Evolutionary conservation across 352 stramenopile species (phyloP).

Genomic region (Phytophthora uliginosa): DNA sequence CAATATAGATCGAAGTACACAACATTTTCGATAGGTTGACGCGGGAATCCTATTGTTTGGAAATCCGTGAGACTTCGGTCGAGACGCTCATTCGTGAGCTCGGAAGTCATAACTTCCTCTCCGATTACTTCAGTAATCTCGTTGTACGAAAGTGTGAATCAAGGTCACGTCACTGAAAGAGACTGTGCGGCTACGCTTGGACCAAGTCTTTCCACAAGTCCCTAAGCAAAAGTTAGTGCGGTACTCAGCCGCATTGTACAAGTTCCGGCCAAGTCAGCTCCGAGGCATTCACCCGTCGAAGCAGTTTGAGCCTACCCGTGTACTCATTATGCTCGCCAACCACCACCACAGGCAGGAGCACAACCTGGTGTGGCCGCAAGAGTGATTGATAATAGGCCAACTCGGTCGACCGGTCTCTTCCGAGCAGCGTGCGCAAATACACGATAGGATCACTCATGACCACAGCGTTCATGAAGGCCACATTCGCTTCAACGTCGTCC

Average conservation of each 20-base stretch:
- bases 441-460: slow-evolving; percentile 55
- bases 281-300: slow-evolving; percentile 17
- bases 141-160: too few species aligned
- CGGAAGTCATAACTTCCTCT: too few species aligned
- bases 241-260: slow-evolving; percentile 40
- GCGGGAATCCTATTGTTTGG: too few species aligned
- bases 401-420: slow-evolving; percentile 21
- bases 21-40: background rate
- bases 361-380: slow-evolving; percentile 19
- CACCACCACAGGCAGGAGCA: slow-evolving; percentile 32
- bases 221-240: background rate
- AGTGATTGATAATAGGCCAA: slow-evolving; percentile 39
- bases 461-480: slow-evolving; percentile 53
- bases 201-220: too few species aligned
- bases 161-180: too few species aligned
- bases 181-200: too few species aligned
- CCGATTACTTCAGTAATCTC: too few species aligned
- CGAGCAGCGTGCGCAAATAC: slow-evolving; percentile 30
- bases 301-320: slow-evolving; percentile 20
- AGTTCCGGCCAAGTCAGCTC: slow-evolving; percentile 38
- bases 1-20: slow-evolving; percentile 30
- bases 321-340: slow-evolving; percentile 34
- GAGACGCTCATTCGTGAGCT: too few species aligned
- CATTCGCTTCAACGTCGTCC: slow-evolving; percentile 35
- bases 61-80: too few species aligned